A percentile compares a stretch with the other conserved stretches of the same genome.
Evolutionary conservation across 75 land plant genomes (phyloP).

Genomic region (Cupressus sempervirens): DNA sequence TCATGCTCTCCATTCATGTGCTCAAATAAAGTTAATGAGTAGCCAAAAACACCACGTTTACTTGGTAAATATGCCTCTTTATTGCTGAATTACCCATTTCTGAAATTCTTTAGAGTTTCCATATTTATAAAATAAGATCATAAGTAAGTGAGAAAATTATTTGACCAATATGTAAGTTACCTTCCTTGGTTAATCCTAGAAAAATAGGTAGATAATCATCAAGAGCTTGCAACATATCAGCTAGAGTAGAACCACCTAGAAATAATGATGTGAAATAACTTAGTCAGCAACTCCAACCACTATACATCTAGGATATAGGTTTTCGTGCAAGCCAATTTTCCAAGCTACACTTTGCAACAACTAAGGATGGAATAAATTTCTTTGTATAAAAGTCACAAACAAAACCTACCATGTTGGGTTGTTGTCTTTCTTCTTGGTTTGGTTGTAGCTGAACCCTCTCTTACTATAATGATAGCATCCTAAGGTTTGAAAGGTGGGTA

Average conservation of each 20-base stretch:
- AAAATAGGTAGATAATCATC: conserved; percentile 84
- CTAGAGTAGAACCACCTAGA: conserved; percentile 56
- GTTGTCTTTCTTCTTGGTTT: too few species aligned
- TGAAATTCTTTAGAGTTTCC: neutral
- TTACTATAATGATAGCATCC: too few species aligned
- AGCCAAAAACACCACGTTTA: neutral
- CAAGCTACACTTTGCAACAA: neutral
- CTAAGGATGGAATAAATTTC: neutral
- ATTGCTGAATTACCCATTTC: neutral
- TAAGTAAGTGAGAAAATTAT: too few species aligned
- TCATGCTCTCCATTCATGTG: neutral
- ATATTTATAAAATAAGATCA: too few species aligned
- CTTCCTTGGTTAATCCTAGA: conserved; percentile 64
- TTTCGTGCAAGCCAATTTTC: neutral
- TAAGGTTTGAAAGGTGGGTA: too few species aligned
- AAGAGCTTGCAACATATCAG: conserved; percentile 73
- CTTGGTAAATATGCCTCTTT: neutral
- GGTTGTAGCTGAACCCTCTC: too few species aligned
- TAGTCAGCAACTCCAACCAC: neutral
- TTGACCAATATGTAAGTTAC: too few species aligned
- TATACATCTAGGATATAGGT: neutral
- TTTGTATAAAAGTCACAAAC: neutral
- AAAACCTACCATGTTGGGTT: too few species aligned
- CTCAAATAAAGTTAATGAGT: neutral
- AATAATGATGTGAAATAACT: neutral